phyloP scores from a whole-genome alignment of 129 eudicot genomes.

The Lonicera japonica region DNA sequence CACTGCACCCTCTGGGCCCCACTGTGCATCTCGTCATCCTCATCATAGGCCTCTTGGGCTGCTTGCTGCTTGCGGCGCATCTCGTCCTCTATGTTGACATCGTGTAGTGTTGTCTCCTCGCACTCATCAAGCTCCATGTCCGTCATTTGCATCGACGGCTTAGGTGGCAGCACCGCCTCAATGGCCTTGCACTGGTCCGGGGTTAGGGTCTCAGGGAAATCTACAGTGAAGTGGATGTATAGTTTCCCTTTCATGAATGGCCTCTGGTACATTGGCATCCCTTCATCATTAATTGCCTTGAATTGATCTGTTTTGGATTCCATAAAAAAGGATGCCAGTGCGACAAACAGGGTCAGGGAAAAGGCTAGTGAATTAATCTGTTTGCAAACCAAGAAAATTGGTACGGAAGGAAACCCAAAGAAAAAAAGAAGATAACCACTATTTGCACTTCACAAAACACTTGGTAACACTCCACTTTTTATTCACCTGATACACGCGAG shows the following conservation, averaged over 20 bases:
- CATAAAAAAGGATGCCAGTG: not conserved
- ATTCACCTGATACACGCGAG: no score
- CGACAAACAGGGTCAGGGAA: not conserved
- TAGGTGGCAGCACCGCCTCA: conserved; percentile 51
- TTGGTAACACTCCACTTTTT: no score
- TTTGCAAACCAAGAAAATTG: no score
- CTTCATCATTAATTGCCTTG: conserved; percentile 74
- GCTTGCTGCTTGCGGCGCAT: conserved; percentile 56
- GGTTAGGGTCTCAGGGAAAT: conserved; percentile 47
- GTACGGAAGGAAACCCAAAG: no score
- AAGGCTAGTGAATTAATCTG: not conserved
- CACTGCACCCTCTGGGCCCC: conserved; percentile 46
- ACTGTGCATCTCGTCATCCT: conserved; percentile 59
- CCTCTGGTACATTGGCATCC: conserved; percentile 69
- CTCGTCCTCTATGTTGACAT: conserved; percentile 78
- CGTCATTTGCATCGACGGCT: conserved; percentile 35
- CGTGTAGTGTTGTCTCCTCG: conserved; percentile 67
- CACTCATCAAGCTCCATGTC: conserved; percentile 76
- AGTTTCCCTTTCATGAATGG: conserved; percentile 67
- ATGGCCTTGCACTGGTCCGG: conserved; percentile 50
- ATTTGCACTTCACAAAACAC: no score
- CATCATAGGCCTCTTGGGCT: conserved; percentile 50
- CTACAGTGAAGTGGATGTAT: conserved; percentile 58
- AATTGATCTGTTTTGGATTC: conserved; percentile 29
- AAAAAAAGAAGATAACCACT: no score